A percentile compares a stretch with the other conserved stretches of the same genome.
These are phyloP conservation scores for Marasmius fiardii DNA, from an alignment of 1,284 basidiomycete genomes.

Conservation along the genomic window DNA sequence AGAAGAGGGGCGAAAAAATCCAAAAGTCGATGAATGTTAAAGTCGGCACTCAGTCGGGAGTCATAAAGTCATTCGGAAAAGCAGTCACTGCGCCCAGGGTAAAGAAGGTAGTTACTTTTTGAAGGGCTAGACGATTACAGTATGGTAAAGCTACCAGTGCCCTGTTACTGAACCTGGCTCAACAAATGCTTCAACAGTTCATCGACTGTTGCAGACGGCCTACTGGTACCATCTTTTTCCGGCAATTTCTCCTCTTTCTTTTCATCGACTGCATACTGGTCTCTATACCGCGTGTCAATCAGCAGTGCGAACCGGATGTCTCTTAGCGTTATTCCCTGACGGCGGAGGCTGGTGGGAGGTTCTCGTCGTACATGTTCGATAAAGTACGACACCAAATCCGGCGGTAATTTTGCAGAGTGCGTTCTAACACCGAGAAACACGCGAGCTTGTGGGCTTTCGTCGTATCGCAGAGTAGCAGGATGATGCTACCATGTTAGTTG, in stretches of 20 bases:
- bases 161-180: not conserved
- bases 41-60: constrained; percentile 41
- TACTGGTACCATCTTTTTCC: too few species aligned
- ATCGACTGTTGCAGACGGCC: not conserved
- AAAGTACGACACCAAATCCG: not conserved
- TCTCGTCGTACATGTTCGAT: constrained; percentile 1
- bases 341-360: not conserved
- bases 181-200: not conserved
- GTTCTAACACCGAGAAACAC: not conserved
- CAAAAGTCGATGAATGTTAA: constrained; percentile 42
- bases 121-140: constrained; percentile 13
- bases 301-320: constrained; percentile 4
- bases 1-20: constrained; percentile 43
- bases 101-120: constrained; percentile 62
- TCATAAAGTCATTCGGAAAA: constrained; percentile 40
- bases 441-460: not conserved
- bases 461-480: not conserved
- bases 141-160: not conserved
- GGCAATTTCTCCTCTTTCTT: not conserved
- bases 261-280: not conserved
- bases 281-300: not conserved
- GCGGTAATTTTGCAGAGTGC: constrained; percentile 4
- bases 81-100: constrained; percentile 25
- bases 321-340: constrained; percentile 2
- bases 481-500: not conserved